These are phyloP conservation scores for Plantago lanceolata DNA, from an alignment of 305 asterid species.

Conservation along the genomic window DNA sequence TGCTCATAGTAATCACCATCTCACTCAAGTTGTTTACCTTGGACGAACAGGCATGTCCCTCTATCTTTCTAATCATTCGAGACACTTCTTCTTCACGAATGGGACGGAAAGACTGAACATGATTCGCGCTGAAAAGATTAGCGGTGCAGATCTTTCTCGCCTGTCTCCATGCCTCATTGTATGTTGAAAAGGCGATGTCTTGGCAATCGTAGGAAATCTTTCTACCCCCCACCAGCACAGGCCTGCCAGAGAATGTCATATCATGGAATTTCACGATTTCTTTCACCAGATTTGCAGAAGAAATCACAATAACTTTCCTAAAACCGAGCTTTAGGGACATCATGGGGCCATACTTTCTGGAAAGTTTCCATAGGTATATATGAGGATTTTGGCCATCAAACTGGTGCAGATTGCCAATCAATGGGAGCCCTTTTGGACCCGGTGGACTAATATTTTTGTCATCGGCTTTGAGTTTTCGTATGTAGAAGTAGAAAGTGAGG, in stretches of 20 bases:
- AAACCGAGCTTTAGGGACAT: background rate
- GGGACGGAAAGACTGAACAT: background rate
- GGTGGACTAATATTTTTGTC: background rate
- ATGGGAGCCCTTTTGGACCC: background rate
- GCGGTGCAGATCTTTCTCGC: background rate
- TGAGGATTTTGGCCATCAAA: background rate
- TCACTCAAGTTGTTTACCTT: conserved; percentile 7
- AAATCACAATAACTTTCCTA: background rate
- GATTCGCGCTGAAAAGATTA: background rate
- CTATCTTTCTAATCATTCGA: background rate
- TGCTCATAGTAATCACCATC: background rate
- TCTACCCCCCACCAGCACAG: background rate
- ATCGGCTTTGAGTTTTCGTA: background rate
- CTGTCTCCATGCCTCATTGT: background rate
- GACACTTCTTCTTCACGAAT: conserved; percentile 6
- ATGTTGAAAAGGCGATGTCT: background rate
- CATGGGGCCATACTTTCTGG: background rate
- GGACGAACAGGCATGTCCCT: no score
- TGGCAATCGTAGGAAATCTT: background rate
- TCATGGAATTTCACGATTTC: background rate
- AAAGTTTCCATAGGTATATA: background rate
- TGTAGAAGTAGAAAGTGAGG: background rate
- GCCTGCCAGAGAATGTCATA: background rate
- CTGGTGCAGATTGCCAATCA: background rate
- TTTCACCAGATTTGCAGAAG: background rate